Conservation (phyloP, 148 eudicot species). For the Amaranthus palmeri region DNA sequence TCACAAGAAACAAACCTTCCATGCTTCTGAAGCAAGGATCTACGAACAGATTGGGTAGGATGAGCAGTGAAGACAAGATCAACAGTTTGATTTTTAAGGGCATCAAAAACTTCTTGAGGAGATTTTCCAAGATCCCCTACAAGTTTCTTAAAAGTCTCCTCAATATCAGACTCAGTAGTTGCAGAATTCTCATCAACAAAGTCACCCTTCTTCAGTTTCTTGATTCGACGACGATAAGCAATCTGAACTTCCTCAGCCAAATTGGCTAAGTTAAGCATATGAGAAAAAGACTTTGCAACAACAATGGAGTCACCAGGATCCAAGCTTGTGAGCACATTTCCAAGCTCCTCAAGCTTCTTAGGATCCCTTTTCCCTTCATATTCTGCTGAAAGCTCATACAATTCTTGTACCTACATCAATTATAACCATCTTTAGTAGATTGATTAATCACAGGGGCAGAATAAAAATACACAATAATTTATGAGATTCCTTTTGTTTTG, state of each 20-base stretch:
- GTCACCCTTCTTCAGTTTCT: conserved; percentile 85
- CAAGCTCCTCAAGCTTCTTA: conserved; percentile 86
- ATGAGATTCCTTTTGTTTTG: too few species aligned
- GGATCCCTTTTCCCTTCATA: conserved; percentile 79
- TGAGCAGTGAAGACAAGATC: conserved; percentile 95
- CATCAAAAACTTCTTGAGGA: conserved; percentile 88
- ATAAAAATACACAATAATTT: background rate
- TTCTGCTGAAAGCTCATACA: conserved; percentile 92
- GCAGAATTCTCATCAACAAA: conserved; percentile 80
- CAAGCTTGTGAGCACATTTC: conserved; percentile 75
- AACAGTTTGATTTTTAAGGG: conserved; percentile 90
- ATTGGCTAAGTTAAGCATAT: conserved; percentile 97
- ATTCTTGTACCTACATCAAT: conserved; percentile 76
- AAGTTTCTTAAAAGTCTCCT: conserved; percentile 85
- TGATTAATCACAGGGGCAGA: background rate
- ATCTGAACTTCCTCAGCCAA: conserved; percentile 96
- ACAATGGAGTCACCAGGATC: conserved; percentile 95
- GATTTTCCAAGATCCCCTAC: conserved; percentile 75
- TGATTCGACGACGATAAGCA: conserved; percentile 71
- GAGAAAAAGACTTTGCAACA: conserved; percentile 79
- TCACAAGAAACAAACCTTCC: conserved; percentile 56
- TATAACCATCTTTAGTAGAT: background rate
- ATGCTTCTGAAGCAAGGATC: conserved; percentile 97
- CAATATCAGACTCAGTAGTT: conserved; percentile 89
- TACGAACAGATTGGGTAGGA: conserved; percentile 88